Evolutionary conservation across 1,139 yeast species (phyloP), one percentile per base, ranked within the genome.

Genomic region (Blastobotrys buckinghamii): DNA sequence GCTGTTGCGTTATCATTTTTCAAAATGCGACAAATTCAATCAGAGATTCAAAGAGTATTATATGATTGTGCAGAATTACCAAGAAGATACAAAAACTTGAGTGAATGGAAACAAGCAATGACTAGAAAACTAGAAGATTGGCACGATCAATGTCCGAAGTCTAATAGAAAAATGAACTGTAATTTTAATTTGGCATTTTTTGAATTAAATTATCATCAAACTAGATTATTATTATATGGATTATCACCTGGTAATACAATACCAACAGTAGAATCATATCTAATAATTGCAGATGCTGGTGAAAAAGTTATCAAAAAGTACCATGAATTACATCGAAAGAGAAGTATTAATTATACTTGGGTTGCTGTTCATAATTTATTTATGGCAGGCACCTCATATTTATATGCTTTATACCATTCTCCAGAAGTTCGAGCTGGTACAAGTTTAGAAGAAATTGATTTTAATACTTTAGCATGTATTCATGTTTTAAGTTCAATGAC

Each of bases 351-450:
- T 63, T 89, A 85, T 66, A 87, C 96, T 0, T 89, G 96, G 96
- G 92, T 90, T 0, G 95, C 95, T 0, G 92, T 88, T 1, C 95
- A 88, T 63, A 88, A 87, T 63, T 69, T 87, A 49, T 87, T 87
- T 62, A 83, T 85, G 84, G 92, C 96, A 0, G 95, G 95, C 0
- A 84, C 92, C 19, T 84, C 95, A 2, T 87, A 81, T 58, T 71
- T 88, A 40, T 88, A 84, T 62, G 77, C 90, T 0, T 72, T 87
- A 13, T 87, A 84, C 61, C 84, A 84, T 61, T 79, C 85, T 33
- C 74, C 73, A 20, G 76, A 74, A 35, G 77, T 78, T 1, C 66
- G 80, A n/a, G 59, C 68, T 9, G 66, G 68, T 13, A 76, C 79
- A 10, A 65, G 76, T 8, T 60, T 78, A 13, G 72, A 71, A 16